Conservation (phyloP, 1,139 yeast species). For the Lodderomyces beijingensis region DNA sequence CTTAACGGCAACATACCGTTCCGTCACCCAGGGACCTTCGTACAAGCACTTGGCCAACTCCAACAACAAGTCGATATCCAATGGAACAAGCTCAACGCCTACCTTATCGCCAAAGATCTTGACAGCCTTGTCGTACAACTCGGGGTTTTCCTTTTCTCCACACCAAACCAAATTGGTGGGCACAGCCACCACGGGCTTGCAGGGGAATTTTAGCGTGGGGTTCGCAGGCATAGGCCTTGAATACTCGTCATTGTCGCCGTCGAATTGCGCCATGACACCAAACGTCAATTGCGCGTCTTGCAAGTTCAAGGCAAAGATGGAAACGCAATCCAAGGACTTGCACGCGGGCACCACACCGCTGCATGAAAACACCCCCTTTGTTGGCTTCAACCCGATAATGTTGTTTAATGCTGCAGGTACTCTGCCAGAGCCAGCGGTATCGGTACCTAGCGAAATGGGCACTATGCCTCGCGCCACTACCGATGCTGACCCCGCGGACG, state of each 20-base stretch:
- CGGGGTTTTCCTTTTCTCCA: constrained; percentile 75
- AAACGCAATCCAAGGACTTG: constrained; percentile 87
- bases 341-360: constrained; percentile 97
- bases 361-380: constrained; percentile 81
- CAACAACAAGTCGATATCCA: constrained; percentile 70
- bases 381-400: constrained; percentile 86
- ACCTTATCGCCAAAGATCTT: constrained; percentile 48
- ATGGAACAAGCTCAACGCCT: constrained; percentile 51
- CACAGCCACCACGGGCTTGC: constrained; percentile 65
- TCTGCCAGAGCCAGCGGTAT: constrained; percentile 98
- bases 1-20: constrained; percentile 78
- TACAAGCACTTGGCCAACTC: constrained; percentile 85
- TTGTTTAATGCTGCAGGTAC: constrained; percentile 97
- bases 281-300: constrained; percentile 80
- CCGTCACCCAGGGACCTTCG: constrained; percentile 99
- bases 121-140: constrained; percentile 59
- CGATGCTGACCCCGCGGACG: constrained; percentile 92
- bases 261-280: constrained; percentile 66
- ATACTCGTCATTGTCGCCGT: constrained; percentile 70
- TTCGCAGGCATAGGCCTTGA: constrained; percentile 69
- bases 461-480: constrained; percentile 87
- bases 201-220: constrained; percentile 56
- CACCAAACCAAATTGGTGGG: constrained; percentile 74
- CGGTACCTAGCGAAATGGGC: constrained; percentile 88
- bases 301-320: constrained; percentile 72